Base-by-base conservation (phyloP, 768 basidiomycete species). In the Boletus rubescentipes region DNA sequence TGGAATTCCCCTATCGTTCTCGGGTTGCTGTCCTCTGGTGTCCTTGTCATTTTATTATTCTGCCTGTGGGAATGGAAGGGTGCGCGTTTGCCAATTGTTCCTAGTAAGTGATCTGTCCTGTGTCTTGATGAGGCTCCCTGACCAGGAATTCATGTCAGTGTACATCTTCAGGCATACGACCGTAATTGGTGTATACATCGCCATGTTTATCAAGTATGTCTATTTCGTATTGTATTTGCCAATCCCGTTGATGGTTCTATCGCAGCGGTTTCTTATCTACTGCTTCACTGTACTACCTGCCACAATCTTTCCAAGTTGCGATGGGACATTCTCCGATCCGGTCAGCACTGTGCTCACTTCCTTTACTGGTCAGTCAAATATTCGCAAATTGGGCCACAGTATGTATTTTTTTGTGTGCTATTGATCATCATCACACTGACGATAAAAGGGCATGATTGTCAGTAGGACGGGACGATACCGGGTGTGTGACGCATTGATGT, bases 221-320 rank as follows among this genome's bases (percentile, higher is more conserved):
- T 20, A 5, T 18, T 37, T 34, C 14, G 29, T 38, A 11, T 18
- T 11, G 47, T 32, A 20, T 11, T 8, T 44, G 5, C 18, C 36
- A 10, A 42, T 45, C 18, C 12, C 36, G 26, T 52, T 54, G 52
- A 62, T 32, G 15, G 20, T 10, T 9, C 8, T 10, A 0, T 48
- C 15, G 8, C 53, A 85, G 83, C 46, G 83, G 82, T 23, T 79
- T 84, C 57, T 72, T 84, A 3, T 84, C 83, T 66, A 83, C 79
- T 67, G 84, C 81, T 16, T 78, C 84, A 8, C 64, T 87, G 12
- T 89, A 83, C 67, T 89, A 88, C 61, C 76, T 91, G 0, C 88
- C 90, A 2, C 84, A 87, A 58, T 89, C 82, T 65, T 87, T 89
- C 70, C 87, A 90, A 69, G 81, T 88, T 9, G 85, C 81, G 4